Conservation (phyloP, 306 rosid genomes). For the Lathyrus tuberosus region DNA sequence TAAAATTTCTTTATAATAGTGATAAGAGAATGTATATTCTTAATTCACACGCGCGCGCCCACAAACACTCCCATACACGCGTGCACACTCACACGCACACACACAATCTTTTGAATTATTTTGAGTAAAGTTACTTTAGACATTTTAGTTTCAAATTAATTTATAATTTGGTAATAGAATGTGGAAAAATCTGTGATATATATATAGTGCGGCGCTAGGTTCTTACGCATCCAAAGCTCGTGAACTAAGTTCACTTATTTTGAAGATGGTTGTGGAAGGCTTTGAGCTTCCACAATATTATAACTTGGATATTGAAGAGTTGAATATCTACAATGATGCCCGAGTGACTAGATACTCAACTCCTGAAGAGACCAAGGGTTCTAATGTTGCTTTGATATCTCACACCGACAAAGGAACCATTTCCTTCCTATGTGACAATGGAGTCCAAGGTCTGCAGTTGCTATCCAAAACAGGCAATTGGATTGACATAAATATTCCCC, state of each 20-base stretch:
- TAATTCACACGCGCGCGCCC: too few species aligned
- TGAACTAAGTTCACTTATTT: conserved; percentile 31
- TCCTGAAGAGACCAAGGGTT: conserved; percentile 31
- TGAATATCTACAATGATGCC: conserved; percentile 24
- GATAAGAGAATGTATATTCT: too few species aligned
- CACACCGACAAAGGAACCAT: conserved; percentile 54
- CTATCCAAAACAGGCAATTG: conserved; percentile 53
- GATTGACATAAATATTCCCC: conserved; percentile 43
- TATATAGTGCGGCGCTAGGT: conserved; percentile 45
- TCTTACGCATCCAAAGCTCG: conserved; percentile 42
- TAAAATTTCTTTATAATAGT: too few species aligned
- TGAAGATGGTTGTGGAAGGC: conserved; percentile 51
- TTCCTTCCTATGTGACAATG: conserved; percentile 52
- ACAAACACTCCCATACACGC: too few species aligned
- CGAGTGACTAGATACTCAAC: conserved; percentile 50
- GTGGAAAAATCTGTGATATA: not conserved
- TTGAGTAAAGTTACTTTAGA: too few species aligned
- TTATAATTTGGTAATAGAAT: too few species aligned
- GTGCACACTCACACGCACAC: too few species aligned
- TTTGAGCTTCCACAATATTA: conserved; percentile 45
- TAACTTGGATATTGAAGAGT: conserved; percentile 31
- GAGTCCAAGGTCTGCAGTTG: conserved; percentile 53
- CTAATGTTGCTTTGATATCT: conserved; percentile 34
- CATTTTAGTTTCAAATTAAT: too few species aligned
- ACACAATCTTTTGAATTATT: too few species aligned